A percentile compares a stretch with the other conserved stretches of the same genome.
These are phyloP conservation scores for Phytomonas sp. DNA, from an alignment of 208 protist genomes.

Conservation along the genomic window DNA sequence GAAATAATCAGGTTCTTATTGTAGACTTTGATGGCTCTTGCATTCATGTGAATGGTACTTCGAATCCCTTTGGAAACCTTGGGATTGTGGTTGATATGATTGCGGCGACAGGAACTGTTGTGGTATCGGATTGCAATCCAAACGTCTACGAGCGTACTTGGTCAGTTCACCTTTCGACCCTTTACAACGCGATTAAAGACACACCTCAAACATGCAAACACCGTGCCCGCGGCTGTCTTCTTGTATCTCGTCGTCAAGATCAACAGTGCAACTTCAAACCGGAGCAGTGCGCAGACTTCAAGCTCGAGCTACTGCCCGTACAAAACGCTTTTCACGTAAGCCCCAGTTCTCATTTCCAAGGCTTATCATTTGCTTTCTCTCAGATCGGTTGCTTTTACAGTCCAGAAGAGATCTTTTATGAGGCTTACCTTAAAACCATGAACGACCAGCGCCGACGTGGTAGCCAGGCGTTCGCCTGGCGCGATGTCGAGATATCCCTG, in stretches of 20 bases:
- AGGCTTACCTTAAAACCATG: conserved; percentile 86
- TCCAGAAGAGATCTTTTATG: conserved; percentile 87
- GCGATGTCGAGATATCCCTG: conserved; percentile 83
- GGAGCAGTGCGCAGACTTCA: conserved; percentile 36
- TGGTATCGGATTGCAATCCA: conserved; percentile 59
- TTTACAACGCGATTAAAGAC: conserved; percentile 50
- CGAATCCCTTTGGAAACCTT: conserved; percentile 61
- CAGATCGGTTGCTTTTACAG: conserved; percentile 81
- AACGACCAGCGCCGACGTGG: conserved; percentile 72
- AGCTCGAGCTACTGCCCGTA: conserved; percentile 59
- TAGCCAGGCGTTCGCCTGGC: conserved; percentile 83
- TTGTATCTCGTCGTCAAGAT: conserved; percentile 20
- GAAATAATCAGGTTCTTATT: conserved; percentile 31
- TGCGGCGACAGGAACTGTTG: conserved; percentile 35
- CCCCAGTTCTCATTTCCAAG: conserved; percentile 79
- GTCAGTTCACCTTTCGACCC: conserved; percentile 42
- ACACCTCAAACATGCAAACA: conserved; percentile 36
- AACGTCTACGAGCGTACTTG: conserved; percentile 75
- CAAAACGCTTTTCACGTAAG: conserved; percentile 83
- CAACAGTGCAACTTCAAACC: conserved; percentile 26
- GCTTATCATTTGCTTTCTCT: conserved; percentile 74
- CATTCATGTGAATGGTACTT: conserved; percentile 58
- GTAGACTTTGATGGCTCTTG: conserved; percentile 44
- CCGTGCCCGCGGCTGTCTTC: conserved; percentile 52
- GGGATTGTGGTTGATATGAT: conserved; percentile 62